Percentiles rank a stretch among this genome's conserved stretches.
Conservation (phyloP, 2,329 filamentous ascomycete species). For the Fusarium mangiferae region DNA sequence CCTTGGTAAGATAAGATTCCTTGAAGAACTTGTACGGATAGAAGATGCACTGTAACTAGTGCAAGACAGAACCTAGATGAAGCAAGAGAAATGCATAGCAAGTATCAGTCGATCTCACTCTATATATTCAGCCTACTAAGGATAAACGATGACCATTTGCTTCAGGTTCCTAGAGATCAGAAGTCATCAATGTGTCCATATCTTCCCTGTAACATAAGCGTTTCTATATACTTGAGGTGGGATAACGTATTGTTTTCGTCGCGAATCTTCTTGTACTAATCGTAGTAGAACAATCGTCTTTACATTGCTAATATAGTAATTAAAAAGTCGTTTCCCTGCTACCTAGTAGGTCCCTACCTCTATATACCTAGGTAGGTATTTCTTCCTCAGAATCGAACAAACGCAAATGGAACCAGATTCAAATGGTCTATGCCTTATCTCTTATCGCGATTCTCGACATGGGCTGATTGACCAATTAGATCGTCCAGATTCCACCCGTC, state of each 20-base stretch:
- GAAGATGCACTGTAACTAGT: neutral
- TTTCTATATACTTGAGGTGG: neutral
- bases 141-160: neutral
- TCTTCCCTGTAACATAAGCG: neutral
- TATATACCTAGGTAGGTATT: neutral
- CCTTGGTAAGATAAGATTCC: neutral
- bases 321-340: neutral
- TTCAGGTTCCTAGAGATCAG: neutral
- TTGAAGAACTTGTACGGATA: neutral
- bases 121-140: neutral
- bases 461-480: constrained; percentile 37
- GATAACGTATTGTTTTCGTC: neutral
- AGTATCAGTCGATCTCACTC: neutral
- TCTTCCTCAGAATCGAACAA: neutral
- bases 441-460: constrained; percentile 22
- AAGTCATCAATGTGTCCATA: neutral
- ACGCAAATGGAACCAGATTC: neutral
- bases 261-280: neutral
- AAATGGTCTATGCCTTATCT: constrained; percentile 19
- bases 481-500: neutral
- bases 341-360: no score
- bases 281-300: neutral
- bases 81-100: neutral
- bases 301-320: neutral
- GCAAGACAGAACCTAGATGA: neutral